Evolutionary conservation across 352 stramenopile genomes (phyloP).

Genomic region (Paralagenidium karlingii): DNA sequence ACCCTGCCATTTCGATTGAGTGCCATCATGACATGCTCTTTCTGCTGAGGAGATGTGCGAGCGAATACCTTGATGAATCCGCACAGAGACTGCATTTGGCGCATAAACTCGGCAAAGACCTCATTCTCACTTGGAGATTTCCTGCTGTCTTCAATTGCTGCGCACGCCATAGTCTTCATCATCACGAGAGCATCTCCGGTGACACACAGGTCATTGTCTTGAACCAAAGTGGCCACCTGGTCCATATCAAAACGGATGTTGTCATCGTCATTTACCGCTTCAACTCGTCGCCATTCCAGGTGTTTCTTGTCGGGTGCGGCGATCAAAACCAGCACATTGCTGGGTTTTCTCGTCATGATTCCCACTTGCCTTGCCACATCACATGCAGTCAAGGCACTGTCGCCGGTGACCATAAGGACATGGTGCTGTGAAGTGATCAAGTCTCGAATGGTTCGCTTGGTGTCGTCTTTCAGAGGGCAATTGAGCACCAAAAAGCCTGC

Average conservation of each 20-base stretch:
- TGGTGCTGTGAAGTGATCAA: slow-evolving; percentile 64
- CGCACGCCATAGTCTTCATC: too few relatives aligned
- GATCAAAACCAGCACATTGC: neutral
- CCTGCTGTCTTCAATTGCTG: slow-evolving; percentile 1
- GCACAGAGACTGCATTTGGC: slow-evolving; percentile 11
- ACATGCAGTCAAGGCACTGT: slow-evolving; percentile 87
- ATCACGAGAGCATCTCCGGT: slow-evolving; percentile 17
- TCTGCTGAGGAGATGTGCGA: slow-evolving; percentile 85
- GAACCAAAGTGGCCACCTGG: slow-evolving; percentile 4
- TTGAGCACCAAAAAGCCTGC: slow-evolving; percentile 89
- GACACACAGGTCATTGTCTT: slow-evolving; percentile 19
- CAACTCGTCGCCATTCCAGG: neutral
- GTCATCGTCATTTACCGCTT: neutral
- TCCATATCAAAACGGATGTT: slow-evolving; percentile 8
- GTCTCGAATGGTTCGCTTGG: slow-evolving; percentile 69
- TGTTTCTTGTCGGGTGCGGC: neutral
- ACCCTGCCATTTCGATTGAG: slow-evolving; percentile 79
- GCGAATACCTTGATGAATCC: slow-evolving; percentile 78
- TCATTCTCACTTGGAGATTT: slow-evolving; percentile 7
- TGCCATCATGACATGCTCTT: slow-evolving; percentile 84
- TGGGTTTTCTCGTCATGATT: slow-evolving; percentile 17
- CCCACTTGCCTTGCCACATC: slow-evolving; percentile 86
- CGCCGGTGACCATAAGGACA: slow-evolving; percentile 92
- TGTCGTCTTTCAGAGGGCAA: slow-evolving; percentile 89
- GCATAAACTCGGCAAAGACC: slow-evolving; percentile 15